Evolutionary conservation across 257 asterid species (phyloP), one percentile per base, ranked within the genome.

Genomic region (Pogostemon cablin): DNA sequence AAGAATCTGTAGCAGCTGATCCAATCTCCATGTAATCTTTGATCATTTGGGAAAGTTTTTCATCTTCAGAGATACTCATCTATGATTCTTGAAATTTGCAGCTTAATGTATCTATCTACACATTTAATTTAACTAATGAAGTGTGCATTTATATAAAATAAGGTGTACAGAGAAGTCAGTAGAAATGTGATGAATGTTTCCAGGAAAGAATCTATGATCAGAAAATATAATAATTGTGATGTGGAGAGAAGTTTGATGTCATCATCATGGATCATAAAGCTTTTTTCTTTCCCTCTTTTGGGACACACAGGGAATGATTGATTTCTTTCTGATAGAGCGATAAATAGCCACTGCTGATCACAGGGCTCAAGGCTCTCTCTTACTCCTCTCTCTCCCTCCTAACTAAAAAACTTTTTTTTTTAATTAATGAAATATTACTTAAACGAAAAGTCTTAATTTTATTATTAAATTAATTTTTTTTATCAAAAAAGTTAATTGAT

Each of bases 41-140:
- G 77, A 63, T 66, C 72, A 71, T 61, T 44, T 75, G 80, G 37
- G 69, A 75, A 44, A 79, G 38, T 8, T 15, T 71, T 7, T 75
- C 80, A 71, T 61, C 79, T 74, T 79, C 78, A 25, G 72, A 75
- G 46, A 79, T 55, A 39, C 78, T 75, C 80, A 74, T 79, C 37
- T 78, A 52, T 17, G 65, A 69, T 58, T 38, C 53, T 69, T 63
- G 52, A 25, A 25, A 25, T 56, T 32, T 32, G 20, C 20, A 37
- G 37, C 1, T 54, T 20, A 54, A 0, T 6, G 59, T 25, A 25
- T 20, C 42, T 34, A 2, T 9, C 63, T 32, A 39, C 12, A 39
- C 8, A 52, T 3, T 25, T 25, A 25, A 1, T 25, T 25, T 25
- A 25, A 25, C 32, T 25, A n/a, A 37, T 5, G 4, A 5, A 46